Evolutionary conservation across 176 grass and related monocot genomes (phyloP), one percentile per base, ranked within the genome.

Genomic region (Carex parvula): DNA sequence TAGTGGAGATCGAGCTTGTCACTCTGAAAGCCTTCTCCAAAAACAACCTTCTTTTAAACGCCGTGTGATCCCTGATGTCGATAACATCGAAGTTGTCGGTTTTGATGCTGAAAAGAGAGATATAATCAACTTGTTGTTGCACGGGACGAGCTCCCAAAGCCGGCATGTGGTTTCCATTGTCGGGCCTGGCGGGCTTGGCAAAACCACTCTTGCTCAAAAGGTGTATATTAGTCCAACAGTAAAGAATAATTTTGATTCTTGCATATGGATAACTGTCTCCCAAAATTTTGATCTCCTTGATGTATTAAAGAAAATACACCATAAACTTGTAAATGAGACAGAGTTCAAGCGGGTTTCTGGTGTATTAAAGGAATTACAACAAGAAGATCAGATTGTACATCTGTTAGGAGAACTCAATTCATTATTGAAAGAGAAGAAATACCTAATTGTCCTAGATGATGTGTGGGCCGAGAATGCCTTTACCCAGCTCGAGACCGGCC

Each of bases 401-500:
- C 35, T 60, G 52, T 3, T 76, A 22, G 12, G 2, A 7, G 33
- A 85, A 52, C 7, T 85, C 52, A 17, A 24, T 29, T 3, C 60
- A 24, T 61, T 4, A 41, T 75, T 85, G 35, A 76, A 54, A 44
- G 9, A 42, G 18, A 61, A 39, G 24, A 85, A 64, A 26, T 85
- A 77, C 37, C 11, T 85, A 42, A 60, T 85, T 8, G 70, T 85
- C 29, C 17, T 85, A 42, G 83, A 85, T 50, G 84, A 85, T 52
- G 39, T 79, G 9, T 85, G 84, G 71, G 12, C 12, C 1, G 30
- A 48, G 13, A 12, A 65, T 3, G 71, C 53, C 3, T 79, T 44
- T 50, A 18, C 15, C 42, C 37, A 33, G 55, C 57, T 64, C 6
- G 12, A 64, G 20, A 16, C 30, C 1, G 57, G 30, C 64, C 55